Percentiles rank a stretch among this genome's conserved stretches.
Conservation (phyloP, 441 rosid genomes). For the Arabidopsis hybrid region DNA sequence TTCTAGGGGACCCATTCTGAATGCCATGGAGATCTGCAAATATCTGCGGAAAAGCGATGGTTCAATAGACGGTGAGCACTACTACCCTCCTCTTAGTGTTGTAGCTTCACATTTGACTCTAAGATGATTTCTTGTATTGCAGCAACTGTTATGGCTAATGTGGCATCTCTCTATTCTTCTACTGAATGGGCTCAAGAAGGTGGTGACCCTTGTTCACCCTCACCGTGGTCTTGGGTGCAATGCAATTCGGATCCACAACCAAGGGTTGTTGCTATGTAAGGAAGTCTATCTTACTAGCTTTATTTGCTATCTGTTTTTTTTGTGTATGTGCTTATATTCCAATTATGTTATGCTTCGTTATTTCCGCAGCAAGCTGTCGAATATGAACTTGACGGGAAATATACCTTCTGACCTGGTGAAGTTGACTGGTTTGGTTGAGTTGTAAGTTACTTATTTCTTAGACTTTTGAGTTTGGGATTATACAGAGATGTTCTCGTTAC, state of each 20-base stretch:
- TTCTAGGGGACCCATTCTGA: conserved; percentile 87
- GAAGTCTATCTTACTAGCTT: conserved; percentile 37
- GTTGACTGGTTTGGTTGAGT: conserved; percentile 76
- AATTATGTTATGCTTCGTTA: background rate
- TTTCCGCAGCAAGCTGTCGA: conserved; percentile 67
- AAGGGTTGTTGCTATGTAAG: conserved; percentile 70
- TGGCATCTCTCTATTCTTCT: conserved; percentile 58
- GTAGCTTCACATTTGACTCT: conserved; percentile 26
- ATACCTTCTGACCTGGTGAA: conserved; percentile 74
- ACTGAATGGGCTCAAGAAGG: conserved; percentile 93
- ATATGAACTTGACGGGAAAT: conserved; percentile 77
- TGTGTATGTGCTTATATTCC: background rate
- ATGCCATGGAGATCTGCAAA: conserved; percentile 89
- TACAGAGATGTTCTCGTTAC: background rate
- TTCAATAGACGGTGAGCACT: conserved; percentile 74
- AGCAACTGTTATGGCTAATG: conserved; percentile 64
- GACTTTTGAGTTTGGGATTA: conserved; percentile 9
- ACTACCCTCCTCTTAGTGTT: conserved; percentile 30
- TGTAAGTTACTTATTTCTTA: conserved; percentile 63
- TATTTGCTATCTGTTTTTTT: conserved; percentile 9
- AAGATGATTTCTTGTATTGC: conserved; percentile 47
- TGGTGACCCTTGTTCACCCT: conserved; percentile 95
- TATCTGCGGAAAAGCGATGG: conserved; percentile 80
- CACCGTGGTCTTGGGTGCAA: conserved; percentile 92
- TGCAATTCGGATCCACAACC: conserved; percentile 78